Base-by-base conservation (phyloP, 2,329 filamentous ascomycete genomes). In the Blastomyces parvus region DNA sequence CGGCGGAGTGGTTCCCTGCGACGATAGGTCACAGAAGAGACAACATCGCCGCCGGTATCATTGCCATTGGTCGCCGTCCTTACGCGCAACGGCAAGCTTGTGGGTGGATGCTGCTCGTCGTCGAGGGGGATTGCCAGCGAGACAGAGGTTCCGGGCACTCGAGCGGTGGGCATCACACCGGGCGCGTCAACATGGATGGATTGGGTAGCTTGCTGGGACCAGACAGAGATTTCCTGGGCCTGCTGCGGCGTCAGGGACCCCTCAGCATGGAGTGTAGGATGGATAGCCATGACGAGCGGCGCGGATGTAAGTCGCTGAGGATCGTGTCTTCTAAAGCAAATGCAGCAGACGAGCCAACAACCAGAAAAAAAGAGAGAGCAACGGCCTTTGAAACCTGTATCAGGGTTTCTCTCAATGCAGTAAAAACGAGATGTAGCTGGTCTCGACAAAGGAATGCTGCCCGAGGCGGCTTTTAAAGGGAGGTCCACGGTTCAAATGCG, bases 61-160 rank as follows among this genome's bases (percentile, higher is more conserved):
- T 38, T 59, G 19, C 44, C 55, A n/a, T 33, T 55, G 30, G 55
- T 22, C 60, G 55, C 17, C 7, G 46, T 56, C 25, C 59, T 58
- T 6, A 62, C 61, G n/a, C 72, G 71, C 13, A 72, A 67, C 66
- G 69, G 60, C 68, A 70, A 69, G 55, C 67, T 66, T 67, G 74
- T 72, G 60, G 66, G 66, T 61, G 69, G 67, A 38, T 70, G 66
- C 53, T 68, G 68, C 46, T 74, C 71, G 67, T 85, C 84, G 74
- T 95, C 89, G 61, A 96, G 84, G 1, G 90, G 87, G 67, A 96
- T 94, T 59, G 86, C 81, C 61, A 96, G 81, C 4, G 86, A 81
- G 36, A 83, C 81, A 56, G 85, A 83, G 4, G 40, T 48, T 38
- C 58, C 50, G 27, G 27, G 38, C n/a, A 59, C 22, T 38, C 36